Base-by-base conservation (phyloP, 225 moss, liverwort and hornwort genomes). In the Sphagnum contortum region DNA sequence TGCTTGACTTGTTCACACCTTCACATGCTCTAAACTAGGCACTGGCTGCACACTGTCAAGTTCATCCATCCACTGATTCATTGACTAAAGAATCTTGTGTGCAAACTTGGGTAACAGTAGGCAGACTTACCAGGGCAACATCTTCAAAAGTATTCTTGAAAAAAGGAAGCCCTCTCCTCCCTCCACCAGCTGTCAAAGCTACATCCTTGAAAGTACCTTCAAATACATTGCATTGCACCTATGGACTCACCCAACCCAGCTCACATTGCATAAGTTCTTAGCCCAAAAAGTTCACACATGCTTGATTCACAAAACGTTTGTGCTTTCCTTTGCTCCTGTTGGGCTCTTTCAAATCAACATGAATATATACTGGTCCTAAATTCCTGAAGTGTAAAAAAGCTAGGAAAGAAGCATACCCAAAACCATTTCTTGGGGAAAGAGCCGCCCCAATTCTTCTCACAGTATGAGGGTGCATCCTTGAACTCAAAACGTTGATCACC, bases 381-480 rank as follows among this genome's bases (percentile, higher is more conserved):
- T 29, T 29, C 29, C 29, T 4, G 29, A 29, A 29, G 29, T 29
- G 29, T 29, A 29, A 29, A 58, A 58, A 13, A 13, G 12, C 58
- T 14, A 6, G 3, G 13, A 13, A 64, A 10, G 12, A 12, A 64
- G 44, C 68, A 44, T 90, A 95, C 92, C 88, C 92, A 95, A 64
- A 90, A 90, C 95, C 95, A 90, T 74, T 90, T 92, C 4, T 66
- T 64, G 5, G 90, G 92, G 77, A 92, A 95, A 55, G 74, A 79
- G 47, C 92, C 92, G 53, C 92, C 95, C 95, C 95, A 95, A 45
- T 90, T 90, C 76, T 92, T 95, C 73, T 95, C 92, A 60, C 72
- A 78, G 65, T 95, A 95, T 7, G 92, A 92, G 68, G 89, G 88
- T 8, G 88, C 94, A 75, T 92, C 76, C 75, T 88, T 76, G 62